Percentiles rank a stretch among this genome's conserved stretches.
Evolutionary conservation across 257 asterid genomes (phyloP).

Genomic region (Scutellaria minor): DNA sequence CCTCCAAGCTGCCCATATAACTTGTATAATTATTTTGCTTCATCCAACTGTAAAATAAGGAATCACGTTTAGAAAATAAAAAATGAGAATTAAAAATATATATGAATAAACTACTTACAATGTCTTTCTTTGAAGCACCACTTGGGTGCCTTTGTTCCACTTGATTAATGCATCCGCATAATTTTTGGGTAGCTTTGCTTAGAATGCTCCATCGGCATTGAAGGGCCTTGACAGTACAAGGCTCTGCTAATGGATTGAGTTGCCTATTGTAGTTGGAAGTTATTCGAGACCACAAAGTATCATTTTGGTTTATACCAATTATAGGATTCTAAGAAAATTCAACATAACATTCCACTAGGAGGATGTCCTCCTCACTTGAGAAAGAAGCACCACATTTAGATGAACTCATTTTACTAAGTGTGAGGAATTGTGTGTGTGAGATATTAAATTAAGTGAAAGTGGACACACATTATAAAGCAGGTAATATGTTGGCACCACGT

Average conservation of each 20-base stretch:
- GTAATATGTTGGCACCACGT: too few relatives aligned
- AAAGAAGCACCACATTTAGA: too few relatives aligned
- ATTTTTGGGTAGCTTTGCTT: not conserved
- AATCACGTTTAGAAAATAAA: not conserved
- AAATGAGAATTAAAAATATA: not conserved
- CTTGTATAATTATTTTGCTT: not conserved
- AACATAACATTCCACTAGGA: too few relatives aligned
- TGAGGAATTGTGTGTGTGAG: too few relatives aligned
- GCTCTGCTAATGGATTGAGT: not conserved
- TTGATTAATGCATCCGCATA: not conserved
- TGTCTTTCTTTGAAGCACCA: not conserved
- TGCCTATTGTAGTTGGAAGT: not conserved
- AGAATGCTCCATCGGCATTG: not conserved
- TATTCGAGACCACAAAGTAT: not conserved
- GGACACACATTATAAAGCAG: too few relatives aligned
- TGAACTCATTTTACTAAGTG: too few relatives aligned
- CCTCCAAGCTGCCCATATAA: not conserved
- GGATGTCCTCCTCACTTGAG: too few relatives aligned
- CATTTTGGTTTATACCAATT: not conserved
- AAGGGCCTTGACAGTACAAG: not conserved
- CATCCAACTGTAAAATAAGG: not conserved
- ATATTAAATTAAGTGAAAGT: too few relatives aligned
- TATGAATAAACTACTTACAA: not conserved
- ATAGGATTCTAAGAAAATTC: not conserved
- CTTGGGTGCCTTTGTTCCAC: not conserved